A percentile compares a stretch with the other conserved stretches of the same genome.
Evolutionary conservation across 2,329 filamentous ascomycete genomes (phyloP).

Genomic region (Triangularia verruculosa): DNA sequence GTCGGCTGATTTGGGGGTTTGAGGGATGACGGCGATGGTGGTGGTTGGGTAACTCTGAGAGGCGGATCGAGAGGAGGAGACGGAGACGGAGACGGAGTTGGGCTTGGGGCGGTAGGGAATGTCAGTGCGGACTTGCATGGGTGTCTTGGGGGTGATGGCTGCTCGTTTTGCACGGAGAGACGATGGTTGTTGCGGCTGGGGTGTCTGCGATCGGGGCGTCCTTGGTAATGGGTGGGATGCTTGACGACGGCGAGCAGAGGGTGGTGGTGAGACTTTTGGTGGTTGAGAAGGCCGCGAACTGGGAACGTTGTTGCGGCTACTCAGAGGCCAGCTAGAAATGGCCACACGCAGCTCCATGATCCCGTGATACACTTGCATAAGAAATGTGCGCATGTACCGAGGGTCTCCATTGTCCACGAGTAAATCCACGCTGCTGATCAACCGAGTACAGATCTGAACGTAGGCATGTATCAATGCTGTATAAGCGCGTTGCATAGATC

Average conservation of each 20-base stretch:
- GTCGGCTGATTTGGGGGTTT: constrained; percentile 60
- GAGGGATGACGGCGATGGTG: constrained; percentile 19
- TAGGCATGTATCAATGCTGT: constrained; percentile 62
- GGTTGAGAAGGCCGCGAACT: constrained; percentile 34
- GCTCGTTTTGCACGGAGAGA: constrained; percentile 4
- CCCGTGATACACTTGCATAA: constrained; percentile 62
- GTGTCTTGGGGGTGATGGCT: constrained; percentile 7
- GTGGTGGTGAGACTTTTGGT: constrained; percentile 29
- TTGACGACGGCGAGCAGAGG: not conserved
- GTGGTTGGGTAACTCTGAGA: constrained; percentile 33
- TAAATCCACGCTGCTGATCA: constrained; percentile 58
- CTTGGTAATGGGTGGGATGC: constrained; percentile 48
- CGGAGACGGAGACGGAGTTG: constrained; percentile 16
- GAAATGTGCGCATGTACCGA: constrained; percentile 60
- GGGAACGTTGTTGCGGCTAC: constrained; percentile 23
- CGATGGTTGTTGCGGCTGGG: not conserved
- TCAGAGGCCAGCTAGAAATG: constrained; percentile 23
- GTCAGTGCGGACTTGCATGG: constrained; percentile 37
- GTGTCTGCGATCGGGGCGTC: constrained; percentile 42
- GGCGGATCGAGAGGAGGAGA: constrained; percentile 33
- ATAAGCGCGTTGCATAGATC: constrained; percentile 57
- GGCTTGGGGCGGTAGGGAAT: constrained; percentile 37
- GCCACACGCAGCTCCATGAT: constrained; percentile 62
- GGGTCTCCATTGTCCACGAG: constrained; percentile 63
- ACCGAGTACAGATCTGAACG: constrained; percentile 60